Conservation (phyloP, 345 rosid species). For the Microcos paniculata region DNA sequence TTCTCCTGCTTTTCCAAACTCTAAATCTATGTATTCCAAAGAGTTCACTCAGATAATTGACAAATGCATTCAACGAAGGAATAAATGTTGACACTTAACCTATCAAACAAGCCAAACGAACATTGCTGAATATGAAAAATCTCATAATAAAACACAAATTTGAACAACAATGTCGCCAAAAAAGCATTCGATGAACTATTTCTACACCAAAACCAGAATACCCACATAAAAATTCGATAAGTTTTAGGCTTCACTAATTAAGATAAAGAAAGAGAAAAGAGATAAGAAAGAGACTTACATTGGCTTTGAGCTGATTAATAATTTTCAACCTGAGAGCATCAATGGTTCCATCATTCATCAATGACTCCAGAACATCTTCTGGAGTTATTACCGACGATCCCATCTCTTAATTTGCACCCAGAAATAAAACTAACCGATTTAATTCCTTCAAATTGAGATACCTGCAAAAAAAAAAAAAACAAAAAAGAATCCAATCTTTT, state of each 20-base stretch:
- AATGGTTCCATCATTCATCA: slow-evolving; percentile 75
- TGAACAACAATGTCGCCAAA: background rate
- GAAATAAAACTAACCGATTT: background rate
- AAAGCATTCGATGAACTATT: background rate
- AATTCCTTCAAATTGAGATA: background rate
- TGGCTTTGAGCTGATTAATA: slow-evolving; percentile 75
- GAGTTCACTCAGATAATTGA: background rate
- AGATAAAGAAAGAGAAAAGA: background rate
- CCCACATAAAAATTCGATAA: background rate
- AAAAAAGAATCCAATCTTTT: background rate
- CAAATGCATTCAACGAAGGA: background rate
- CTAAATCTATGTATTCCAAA: background rate
- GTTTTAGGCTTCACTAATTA: background rate
- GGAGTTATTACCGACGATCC: slow-evolving; percentile 60
- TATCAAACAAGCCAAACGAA: background rate
- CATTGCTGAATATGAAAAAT: background rate
- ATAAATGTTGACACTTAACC: background rate
- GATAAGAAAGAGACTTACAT: slow-evolving; percentile 34
- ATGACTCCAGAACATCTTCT: slow-evolving; percentile 66
- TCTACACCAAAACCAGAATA: background rate
- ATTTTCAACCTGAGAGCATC: slow-evolving; percentile 70
- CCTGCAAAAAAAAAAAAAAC: background rate
- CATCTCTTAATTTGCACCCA: slow-evolving; percentile 22
- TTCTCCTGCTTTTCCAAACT: too few species aligned
- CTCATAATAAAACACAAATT: background rate